These are phyloP conservation scores for Boechera stricta DNA, from an alignment of 345 rosid species.

Conservation along the genomic window DNA sequence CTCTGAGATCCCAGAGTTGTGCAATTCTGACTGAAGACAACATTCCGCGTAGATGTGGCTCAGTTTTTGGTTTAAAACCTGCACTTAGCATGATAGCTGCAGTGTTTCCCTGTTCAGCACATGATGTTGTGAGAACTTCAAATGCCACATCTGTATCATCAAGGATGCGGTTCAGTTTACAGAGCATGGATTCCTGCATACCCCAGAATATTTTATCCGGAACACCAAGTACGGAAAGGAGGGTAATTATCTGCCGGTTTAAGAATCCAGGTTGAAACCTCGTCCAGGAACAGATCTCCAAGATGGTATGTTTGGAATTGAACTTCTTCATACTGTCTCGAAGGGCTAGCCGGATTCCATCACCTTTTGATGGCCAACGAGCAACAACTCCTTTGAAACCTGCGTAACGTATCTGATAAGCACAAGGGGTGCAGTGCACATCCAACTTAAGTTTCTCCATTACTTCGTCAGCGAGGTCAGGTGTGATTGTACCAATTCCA, in stretches of 20 bases:
- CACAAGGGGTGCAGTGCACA: constrained; percentile 59
- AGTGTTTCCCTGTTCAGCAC: constrained; percentile 74
- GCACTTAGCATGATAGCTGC: constrained; percentile 95
- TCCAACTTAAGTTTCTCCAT: constrained; percentile 71
- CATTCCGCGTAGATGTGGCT: constrained; percentile 90
- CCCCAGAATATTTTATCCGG: constrained; percentile 73
- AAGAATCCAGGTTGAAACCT: constrained; percentile 93
- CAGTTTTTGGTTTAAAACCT: constrained; percentile 74
- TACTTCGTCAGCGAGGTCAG: constrained; percentile 82
- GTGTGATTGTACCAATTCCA: constrained; percentile 84
- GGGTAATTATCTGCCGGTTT: constrained; percentile 82
- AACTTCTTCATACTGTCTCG: constrained; percentile 83
- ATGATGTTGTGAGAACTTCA: constrained; percentile 78
- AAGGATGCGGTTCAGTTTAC: constrained; percentile 66
- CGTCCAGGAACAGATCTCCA: constrained; percentile 93
- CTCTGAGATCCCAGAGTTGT: constrained; percentile 88
- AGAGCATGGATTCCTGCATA: constrained; percentile 74
- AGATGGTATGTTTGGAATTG: constrained; percentile 61
- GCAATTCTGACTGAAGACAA: constrained; percentile 82
- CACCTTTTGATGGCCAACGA: constrained; percentile 77
- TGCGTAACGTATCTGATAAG: constrained; percentile 92
- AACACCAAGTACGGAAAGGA: constrained; percentile 69
- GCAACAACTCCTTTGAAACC: constrained; percentile 95
- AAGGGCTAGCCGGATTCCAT: constrained; percentile 66
- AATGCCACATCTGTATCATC: constrained; percentile 76